Base-by-base conservation (phyloP, 208 protist genomes). In the Crithidia bombi region DNA sequence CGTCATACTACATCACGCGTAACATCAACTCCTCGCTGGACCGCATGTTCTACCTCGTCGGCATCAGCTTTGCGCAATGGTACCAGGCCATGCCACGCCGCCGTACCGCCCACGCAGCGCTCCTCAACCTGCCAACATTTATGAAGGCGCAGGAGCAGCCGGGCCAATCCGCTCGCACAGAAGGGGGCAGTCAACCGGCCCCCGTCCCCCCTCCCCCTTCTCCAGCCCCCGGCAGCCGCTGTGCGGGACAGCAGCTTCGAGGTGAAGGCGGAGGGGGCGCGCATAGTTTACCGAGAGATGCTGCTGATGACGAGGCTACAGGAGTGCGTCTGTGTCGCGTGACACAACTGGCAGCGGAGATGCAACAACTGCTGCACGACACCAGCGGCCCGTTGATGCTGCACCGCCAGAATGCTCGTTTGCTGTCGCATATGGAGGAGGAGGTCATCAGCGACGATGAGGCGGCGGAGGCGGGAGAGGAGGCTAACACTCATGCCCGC, bases 21-120 rank as follows among this genome's bases (percentile, higher is more conserved):
- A 82, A 95, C 75, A 75, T 95, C 51, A 90, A 90, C 75, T 75
- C 86, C 44, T 71, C 85, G 17, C 80, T 96, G 12, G 86, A 95
- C 59, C 87, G 92, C 41, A 77, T 96, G 50, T 90, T 96, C 54
- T 87, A 85, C 66, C 72, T 88, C 15, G 73, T 93, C 32, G 83
- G 83, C n/a, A 65, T 95, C 28, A 89, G 79, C 73, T 81, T 83
- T 71, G 71, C 71, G 28, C 59, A 51, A 36, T 92, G 86, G 84
- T 91, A 85, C 57, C 62, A 62, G 21, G 43, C 69, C 32, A 87
- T 94, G 82, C 83, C 86, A 33, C 80, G 80, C 4, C 76, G 78
- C 0, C 74, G 83, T 38, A 64, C 72, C 32, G 52, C 58, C 41
- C 54, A 67, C 52, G 61, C 39, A 32, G 54, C 69, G 49, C 68